Percentiles rank a stretch among this genome's conserved stretches.
Evolutionary conservation across 306 rosid species (phyloP).

Genomic region (Inga leiocalycina): DNA sequence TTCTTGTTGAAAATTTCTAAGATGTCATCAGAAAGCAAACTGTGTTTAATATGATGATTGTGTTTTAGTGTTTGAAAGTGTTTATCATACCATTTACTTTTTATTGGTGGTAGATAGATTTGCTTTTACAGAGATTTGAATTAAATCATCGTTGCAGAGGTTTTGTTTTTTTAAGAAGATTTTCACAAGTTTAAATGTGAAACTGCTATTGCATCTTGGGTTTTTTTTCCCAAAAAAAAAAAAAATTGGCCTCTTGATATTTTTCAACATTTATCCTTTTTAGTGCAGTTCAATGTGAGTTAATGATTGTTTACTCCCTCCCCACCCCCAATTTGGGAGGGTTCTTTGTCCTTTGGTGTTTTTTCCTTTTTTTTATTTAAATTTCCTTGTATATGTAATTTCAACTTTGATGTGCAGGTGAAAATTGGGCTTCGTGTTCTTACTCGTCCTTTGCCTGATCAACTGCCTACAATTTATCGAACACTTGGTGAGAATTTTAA

Average conservation of each 20-base stretch:
- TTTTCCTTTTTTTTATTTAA: neutral
- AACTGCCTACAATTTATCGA: constrained; percentile 73
- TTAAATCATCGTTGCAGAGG: neutral
- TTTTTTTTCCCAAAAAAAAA: neutral
- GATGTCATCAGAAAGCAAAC: neutral
- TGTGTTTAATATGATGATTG: constrained; percentile 1
- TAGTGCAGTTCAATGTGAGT: neutral
- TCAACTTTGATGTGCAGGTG: constrained; percentile 49
- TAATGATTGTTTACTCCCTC: neutral
- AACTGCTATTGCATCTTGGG: neutral
- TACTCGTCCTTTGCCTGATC: constrained; percentile 68
- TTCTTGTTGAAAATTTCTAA: neutral
- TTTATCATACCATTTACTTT: neutral
- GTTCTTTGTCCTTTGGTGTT: neutral
- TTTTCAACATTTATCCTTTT: neutral
- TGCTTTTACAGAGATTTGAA: neutral
- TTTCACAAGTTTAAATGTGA: neutral
- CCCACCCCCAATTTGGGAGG: neutral
- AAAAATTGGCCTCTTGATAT: neutral
- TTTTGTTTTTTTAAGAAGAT: neutral
- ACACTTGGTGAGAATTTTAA: constrained; percentile 71
- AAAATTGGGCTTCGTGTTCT: constrained; percentile 83
- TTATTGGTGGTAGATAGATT: neutral
- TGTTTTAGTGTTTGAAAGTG: neutral
- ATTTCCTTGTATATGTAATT: neutral